These are phyloP conservation scores for Vinca major DNA, from an alignment of 305 asterid genomes.

Conservation along the genomic window DNA sequence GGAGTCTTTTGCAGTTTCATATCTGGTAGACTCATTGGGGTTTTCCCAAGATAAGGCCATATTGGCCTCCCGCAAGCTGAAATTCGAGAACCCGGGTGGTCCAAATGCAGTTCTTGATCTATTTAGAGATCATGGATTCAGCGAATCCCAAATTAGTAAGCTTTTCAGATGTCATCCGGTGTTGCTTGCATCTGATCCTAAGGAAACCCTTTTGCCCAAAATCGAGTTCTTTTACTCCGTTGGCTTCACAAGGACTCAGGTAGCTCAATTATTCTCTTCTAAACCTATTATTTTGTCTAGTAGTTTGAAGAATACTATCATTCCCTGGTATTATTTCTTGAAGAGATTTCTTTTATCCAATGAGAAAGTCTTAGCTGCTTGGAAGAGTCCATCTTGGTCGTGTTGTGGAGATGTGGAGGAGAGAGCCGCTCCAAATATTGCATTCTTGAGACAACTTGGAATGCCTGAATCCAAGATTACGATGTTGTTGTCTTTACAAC, in stretches of 20 bases:
- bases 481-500: slow-evolving; percentile 1
- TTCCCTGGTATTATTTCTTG: slow-evolving; percentile 19
- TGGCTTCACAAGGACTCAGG: slow-evolving; percentile 13
- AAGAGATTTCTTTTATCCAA: slow-evolving; percentile 11
- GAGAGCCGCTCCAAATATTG: slow-evolving; percentile 20
- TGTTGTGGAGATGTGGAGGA: slow-evolving; percentile 3
- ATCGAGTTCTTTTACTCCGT: too few relatives aligned
- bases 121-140: slow-evolving; percentile 28
- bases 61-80: slow-evolving; percentile 22
- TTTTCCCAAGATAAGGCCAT: slow-evolving; percentile 28
- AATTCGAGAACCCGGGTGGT: slow-evolving; percentile 17
- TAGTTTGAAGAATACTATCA: slow-evolving; percentile 14
- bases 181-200: slow-evolving; percentile 13
- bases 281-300: slow-evolving; percentile 10
- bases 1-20: slow-evolving; percentile 18
- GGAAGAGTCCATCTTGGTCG: slow-evolving; percentile 14
- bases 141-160: slow-evolving; percentile 16
- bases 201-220: too few relatives aligned
- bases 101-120: slow-evolving; percentile 24
- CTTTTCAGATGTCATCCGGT: slow-evolving; percentile 14
- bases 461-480: slow-evolving; percentile 14
- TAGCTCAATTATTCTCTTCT: background rate
- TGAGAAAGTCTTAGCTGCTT: slow-evolving; percentile 9
- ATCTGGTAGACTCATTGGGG: slow-evolving; percentile 29
- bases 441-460: slow-evolving; percentile 20